Percentiles rank a stretch among this genome's conserved stretches.
phyloP scores from a whole-genome alignment of 805 yeast species.

The Candida parachauliodes region DNA sequence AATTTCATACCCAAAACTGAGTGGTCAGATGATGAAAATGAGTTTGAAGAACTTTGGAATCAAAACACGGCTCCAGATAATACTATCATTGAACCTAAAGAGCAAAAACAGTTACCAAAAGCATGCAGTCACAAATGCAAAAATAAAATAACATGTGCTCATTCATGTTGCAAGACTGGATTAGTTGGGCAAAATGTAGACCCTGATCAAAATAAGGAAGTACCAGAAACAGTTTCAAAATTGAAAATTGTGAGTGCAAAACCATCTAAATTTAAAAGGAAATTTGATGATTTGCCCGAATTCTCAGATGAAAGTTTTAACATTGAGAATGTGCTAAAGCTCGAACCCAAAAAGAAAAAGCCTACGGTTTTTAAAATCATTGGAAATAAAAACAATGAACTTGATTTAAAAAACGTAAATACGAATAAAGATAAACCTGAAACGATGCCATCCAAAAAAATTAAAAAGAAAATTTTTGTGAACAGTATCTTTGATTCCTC shows the following conservation, averaged over 20 bases:
- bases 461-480: no score
- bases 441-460: no score
- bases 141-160: conserved; percentile 38
- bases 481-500: no score
- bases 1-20: background rate
- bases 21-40: conserved; percentile 5
- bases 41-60: conserved; percentile 4
- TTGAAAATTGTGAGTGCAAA: background rate
- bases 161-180: conserved; percentile 48
- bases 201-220: no score
- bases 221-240: background rate
- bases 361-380: no score
- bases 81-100: background rate
- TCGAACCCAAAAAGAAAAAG: background rate
- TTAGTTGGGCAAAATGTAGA: conserved; percentile 3
- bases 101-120: conserved; percentile 13
- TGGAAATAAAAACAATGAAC: no score
- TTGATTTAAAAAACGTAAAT: no score
- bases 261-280: background rate
- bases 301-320: background rate
- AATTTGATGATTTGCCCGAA: background rate
- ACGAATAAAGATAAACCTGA: no score
- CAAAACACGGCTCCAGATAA: background rate
- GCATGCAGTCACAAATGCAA: conserved; percentile 44
- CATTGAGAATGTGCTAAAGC: background rate